Evolutionary conservation across 2,329 filamentous ascomycete genomes (phyloP).

Genomic region (Ilyonectria mors-panacis): DNA sequence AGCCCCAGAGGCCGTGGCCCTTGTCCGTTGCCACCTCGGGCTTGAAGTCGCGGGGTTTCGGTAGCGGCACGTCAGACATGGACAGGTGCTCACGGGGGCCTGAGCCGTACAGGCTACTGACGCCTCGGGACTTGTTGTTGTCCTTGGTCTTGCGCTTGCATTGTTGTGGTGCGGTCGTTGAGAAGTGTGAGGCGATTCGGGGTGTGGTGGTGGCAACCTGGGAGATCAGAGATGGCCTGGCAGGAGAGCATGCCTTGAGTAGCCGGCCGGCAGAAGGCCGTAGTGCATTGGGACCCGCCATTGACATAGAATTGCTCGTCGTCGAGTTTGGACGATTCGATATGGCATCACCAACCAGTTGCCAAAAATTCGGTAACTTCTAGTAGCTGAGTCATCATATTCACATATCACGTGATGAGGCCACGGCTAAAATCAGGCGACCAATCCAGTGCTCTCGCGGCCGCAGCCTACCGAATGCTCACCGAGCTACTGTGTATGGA

Average conservation of each 20-base stretch:
- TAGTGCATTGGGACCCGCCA: conserved; percentile 50
- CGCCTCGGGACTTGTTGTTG: conserved; percentile 83
- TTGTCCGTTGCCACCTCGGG: conserved; percentile 73
- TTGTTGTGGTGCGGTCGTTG: conserved; percentile 68
- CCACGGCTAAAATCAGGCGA: neutral
- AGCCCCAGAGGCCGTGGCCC: conserved; percentile 91
- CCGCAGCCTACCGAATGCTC: conserved; percentile 25
- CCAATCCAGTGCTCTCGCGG: neutral
- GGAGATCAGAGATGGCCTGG: conserved; percentile 26
- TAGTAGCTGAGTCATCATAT: conserved; percentile 20
- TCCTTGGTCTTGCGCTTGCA: conserved; percentile 73
- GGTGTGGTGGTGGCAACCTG: conserved; percentile 29
- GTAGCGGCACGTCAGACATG: conserved; percentile 80
- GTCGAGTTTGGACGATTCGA: conserved; percentile 30
- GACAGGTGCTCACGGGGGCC: conserved; percentile 83
- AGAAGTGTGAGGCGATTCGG: conserved; percentile 58
- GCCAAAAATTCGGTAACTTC: conserved; percentile 43
- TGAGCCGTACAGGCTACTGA: conserved; percentile 84
- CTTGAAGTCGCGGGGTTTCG: conserved; percentile 75
- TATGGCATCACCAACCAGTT: conserved; percentile 28
- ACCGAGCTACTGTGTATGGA: conserved; percentile 27
- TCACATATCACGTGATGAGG: conserved; percentile 12
- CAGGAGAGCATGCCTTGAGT: conserved; percentile 34
- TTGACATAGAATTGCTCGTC: conserved; percentile 43
- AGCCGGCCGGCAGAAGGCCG: conserved; percentile 48